A percentile compares a stretch with the other conserved stretches of the same genome.
These are phyloP conservation scores for Narthecium ossifragum DNA, from an alignment of 106 monocot species.

Conservation along the genomic window DNA sequence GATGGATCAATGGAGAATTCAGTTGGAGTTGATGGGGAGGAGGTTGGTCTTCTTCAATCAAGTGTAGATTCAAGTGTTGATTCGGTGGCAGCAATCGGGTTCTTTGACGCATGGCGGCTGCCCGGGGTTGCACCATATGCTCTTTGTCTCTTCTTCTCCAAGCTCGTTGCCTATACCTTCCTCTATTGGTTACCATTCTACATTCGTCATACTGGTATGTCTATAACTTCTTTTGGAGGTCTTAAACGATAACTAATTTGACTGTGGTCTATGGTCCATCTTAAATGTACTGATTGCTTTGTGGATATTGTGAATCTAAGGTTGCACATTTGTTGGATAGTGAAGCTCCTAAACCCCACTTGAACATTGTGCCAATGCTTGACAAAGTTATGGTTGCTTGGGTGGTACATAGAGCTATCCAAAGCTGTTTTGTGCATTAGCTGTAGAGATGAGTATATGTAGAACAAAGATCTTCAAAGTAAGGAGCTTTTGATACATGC, in stretches of 20 bases:
- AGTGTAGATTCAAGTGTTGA: not conserved
- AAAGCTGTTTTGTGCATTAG: too few relatives aligned
- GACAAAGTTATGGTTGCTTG: too few relatives aligned
- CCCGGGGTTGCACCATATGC: conserved; percentile 78
- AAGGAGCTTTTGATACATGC: too few relatives aligned
- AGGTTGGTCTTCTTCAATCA: conserved; percentile 5
- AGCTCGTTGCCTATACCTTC: conserved; percentile 93
- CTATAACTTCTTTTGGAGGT: too few relatives aligned
- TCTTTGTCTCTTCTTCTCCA: conserved; percentile 89
- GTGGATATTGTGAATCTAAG: too few relatives aligned
- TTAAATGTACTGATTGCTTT: not conserved
- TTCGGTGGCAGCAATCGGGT: conserved; percentile 46
- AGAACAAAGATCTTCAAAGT: too few relatives aligned
- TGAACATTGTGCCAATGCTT: too few relatives aligned
- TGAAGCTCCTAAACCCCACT: too few relatives aligned
- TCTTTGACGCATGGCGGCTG: conserved; percentile 88
- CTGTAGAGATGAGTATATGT: too few relatives aligned
- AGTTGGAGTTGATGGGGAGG: conserved; percentile 12
- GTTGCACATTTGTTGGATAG: too few relatives aligned
- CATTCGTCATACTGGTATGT: conserved; percentile 76
- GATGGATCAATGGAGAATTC: conserved; percentile 6
- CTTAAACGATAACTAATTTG: too few relatives aligned
- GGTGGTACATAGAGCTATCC: too few relatives aligned
- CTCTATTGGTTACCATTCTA: conserved; percentile 98
- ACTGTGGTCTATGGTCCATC: not conserved